Conservation (phyloP, 176 grass and related monocot genomes). For the Oryza meyeriana region DNA sequence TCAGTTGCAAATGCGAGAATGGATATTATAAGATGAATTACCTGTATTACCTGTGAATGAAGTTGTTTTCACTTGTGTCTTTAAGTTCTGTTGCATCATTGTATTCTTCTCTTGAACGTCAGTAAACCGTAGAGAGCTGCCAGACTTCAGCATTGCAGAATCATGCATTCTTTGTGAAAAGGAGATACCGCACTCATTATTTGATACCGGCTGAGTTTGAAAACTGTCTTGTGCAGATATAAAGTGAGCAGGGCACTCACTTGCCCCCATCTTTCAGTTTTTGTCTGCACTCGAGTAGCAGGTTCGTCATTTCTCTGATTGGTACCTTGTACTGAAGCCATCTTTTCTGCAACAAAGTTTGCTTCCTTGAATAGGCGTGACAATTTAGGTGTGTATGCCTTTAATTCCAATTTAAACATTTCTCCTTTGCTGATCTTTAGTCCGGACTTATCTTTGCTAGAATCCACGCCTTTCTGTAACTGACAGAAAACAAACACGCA, state of each 20-base stretch:
- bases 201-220: constrained; percentile 23
- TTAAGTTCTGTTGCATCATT: constrained; percentile 54
- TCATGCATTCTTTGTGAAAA: constrained; percentile 41
- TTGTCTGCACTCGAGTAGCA: neutral
- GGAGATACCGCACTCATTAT: constrained; percentile 26
- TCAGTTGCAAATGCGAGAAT: neutral
- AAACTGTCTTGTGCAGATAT: constrained; percentile 28
- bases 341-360: constrained; percentile 46
- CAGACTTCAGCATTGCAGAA: constrained; percentile 8
- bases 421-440: constrained; percentile 49
- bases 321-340: constrained; percentile 23
- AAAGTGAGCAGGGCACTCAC: constrained; percentile 67
- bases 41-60: constrained; percentile 63
- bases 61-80: constrained; percentile 67
- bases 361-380: constrained; percentile 62
- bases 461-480: constrained; percentile 44
- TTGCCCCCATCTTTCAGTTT: constrained; percentile 71
- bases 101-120: constrained; percentile 43
- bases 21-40: neutral
- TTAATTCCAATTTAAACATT: constrained; percentile 45
- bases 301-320: constrained; percentile 36
- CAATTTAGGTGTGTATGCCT: constrained; percentile 57
- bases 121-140: constrained; percentile 25
- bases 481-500: constrained; percentile 77
- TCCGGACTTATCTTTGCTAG: constrained; percentile 28